Conservation (phyloP, 2,329 filamentous ascomycete genomes). For the Beauveria australis region DNA sequence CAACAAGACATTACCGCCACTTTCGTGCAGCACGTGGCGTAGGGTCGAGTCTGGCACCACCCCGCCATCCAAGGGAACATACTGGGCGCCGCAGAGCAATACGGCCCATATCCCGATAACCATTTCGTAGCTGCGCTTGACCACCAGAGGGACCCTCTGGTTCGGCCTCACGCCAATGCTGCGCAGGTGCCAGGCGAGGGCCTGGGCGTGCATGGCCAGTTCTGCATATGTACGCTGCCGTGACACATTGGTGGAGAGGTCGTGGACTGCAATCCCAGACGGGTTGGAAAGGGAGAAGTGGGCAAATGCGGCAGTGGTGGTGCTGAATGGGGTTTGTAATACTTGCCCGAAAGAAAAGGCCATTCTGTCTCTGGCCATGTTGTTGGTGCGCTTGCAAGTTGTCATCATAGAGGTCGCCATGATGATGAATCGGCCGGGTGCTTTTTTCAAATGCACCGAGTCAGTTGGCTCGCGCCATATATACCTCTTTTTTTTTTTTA, state of each 20-base stretch:
- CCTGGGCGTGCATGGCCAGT: constrained; percentile 34
- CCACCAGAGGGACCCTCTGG: constrained; percentile 46
- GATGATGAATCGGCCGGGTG: neutral
- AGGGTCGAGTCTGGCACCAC: constrained; percentile 41
- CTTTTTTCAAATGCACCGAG: neutral
- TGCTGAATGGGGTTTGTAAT: constrained; percentile 26
- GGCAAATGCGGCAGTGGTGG: constrained; percentile 30
- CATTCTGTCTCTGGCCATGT: neutral
- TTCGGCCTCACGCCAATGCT: constrained; percentile 31
- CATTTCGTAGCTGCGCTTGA: constrained; percentile 48
- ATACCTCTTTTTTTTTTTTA: too few species aligned
- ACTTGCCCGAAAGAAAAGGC: constrained; percentile 18
- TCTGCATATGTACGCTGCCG: constrained; percentile 36
- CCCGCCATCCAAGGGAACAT: constrained; percentile 50
- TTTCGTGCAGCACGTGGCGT: constrained; percentile 40
- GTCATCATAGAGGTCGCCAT: neutral
- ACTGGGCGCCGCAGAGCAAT: constrained; percentile 49
- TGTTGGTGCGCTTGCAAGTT: constrained; percentile 12
- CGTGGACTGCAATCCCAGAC: constrained; percentile 29
- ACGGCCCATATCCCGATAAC: constrained; percentile 48
- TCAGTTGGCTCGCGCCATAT: too few species aligned
- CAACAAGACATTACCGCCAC: constrained; percentile 34
- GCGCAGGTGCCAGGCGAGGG: constrained; percentile 32
- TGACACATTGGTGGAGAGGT: constrained; percentile 21
- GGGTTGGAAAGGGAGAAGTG: constrained; percentile 29